Percentiles rank a stretch among this genome's conserved stretches.
Evolutionary conservation across 1,284 basidiomycete genomes (phyloP).

Genomic region (Austropuccinia psidii): DNA sequence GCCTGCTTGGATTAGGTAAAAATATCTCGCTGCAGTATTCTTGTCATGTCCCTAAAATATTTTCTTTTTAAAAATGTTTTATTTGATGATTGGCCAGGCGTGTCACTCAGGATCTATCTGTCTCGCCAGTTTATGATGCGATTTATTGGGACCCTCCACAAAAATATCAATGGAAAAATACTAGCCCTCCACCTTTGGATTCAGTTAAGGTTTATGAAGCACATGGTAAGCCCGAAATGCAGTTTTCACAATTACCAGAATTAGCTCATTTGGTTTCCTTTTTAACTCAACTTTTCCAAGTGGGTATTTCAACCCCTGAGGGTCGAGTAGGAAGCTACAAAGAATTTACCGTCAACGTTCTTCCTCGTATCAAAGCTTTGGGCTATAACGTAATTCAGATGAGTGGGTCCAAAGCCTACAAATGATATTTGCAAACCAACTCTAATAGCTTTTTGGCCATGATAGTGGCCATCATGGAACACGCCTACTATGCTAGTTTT

Average conservation of each 20-base stretch:
- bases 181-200: constrained; percentile 59
- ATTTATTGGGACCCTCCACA: constrained; percentile 95
- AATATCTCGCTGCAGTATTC: not conserved
- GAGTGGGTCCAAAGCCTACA: constrained; percentile 2
- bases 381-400: constrained; percentile 97
- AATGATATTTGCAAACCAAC: not conserved
- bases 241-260: not conserved
- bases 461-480: constrained; percentile 69
- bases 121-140: constrained; percentile 88
- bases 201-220: constrained; percentile 84
- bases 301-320: constrained; percentile 89
- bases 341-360: constrained; percentile 77
- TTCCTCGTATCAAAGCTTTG: constrained; percentile 78
- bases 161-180: constrained; percentile 73
- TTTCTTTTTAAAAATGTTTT: not conserved
- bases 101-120: constrained; percentile 82
- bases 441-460: not conserved
- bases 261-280: not conserved
- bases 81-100: constrained; percentile 50
- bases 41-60: not conserved
- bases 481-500: constrained; percentile 98
- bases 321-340: constrained; percentile 84
- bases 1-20: constrained; percentile 74
- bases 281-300: constrained; percentile 47
- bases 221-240: constrained; percentile 53